Conservation (phyloP, 495 filamentous ascomycete species). For the Daldinia decipiens region DNA sequence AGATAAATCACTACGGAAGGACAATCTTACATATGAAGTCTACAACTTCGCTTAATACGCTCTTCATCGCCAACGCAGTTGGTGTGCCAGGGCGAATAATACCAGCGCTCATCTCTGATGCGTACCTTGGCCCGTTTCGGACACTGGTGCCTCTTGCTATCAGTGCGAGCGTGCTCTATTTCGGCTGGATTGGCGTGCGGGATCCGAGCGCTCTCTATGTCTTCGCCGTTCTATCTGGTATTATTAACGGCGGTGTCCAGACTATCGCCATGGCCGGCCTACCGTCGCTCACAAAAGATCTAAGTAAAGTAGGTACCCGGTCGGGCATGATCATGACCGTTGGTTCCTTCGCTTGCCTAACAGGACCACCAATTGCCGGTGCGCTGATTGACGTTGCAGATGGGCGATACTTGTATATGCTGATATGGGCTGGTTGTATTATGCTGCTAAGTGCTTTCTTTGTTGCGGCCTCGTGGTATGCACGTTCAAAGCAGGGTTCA, state of each 20-base stretch:
- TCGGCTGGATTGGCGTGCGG: constrained; percentile 65
- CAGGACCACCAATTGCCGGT: constrained; percentile 73
- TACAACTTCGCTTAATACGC: constrained; percentile 59
- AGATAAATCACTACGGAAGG: constrained; percentile 64
- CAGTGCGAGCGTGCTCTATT: constrained; percentile 34
- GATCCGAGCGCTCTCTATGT: constrained; percentile 60
- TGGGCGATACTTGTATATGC: constrained; percentile 60
- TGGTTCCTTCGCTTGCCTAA: constrained; percentile 69
- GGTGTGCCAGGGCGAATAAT: constrained; percentile 72
- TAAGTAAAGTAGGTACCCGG: constrained; percentile 69
- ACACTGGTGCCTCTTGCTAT: constrained; percentile 65
- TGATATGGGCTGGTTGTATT: constrained; percentile 62
- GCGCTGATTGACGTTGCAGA: constrained; percentile 55
- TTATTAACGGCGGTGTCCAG: constrained; percentile 72
- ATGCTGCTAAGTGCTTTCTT: constrained; percentile 36
- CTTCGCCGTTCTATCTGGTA: constrained; percentile 70
- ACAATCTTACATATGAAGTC: constrained; percentile 51
- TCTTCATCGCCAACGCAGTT: constrained; percentile 72
- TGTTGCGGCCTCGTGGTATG: constrained; percentile 36
- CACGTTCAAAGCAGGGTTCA: constrained; percentile 18
- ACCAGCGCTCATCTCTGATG: constrained; percentile 69
- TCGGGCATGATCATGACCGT: constrained; percentile 77
- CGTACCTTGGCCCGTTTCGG: constrained; percentile 68
- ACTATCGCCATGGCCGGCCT: constrained; percentile 69
- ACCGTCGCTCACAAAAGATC: constrained; percentile 66